Base-by-base conservation (phyloP, 1,284 basidiomycete species). In the Kalmanozyma brasiliensis region DNA sequence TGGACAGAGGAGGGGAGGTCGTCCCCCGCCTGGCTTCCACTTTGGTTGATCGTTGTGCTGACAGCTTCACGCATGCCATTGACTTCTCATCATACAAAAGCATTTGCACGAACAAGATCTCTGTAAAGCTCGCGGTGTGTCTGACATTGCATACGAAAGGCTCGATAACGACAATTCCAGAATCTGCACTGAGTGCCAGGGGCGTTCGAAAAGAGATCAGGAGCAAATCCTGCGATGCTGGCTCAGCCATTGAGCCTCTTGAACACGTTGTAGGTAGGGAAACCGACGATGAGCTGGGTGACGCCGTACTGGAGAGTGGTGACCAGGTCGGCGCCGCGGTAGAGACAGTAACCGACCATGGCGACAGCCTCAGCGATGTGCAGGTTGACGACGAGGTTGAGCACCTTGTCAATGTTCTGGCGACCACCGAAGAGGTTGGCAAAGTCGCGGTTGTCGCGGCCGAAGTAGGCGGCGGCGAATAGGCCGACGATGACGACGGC, bases 221-320 rank as follows among this genome's bases (percentile, higher is more conserved):
- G n/a, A n/a, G n/a, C n/a, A n/a, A n/a, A n/a, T n/a, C n/a, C n/a
- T n/a, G n/a, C 26, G 26, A 11, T 29, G 26, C 26, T 29, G 11
- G 26, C 46, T 49, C 19, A 57, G 30, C 49, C 53, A 60, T 76
- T 76, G 57, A 74, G 26, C 45, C 67, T 64, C 37, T 61, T 60
- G 59, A 76, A 76, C 24, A 36, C 51, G 56, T 72, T 61, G 44
- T 56, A 76, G n/a, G 49, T 52, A 0, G 73, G 66, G 59, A 76
- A 76, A 17, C 73, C 72, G 10, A 74, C 42, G 14, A 71, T 17
- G 10, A 76, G 40, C 38, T 66, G 63, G 2, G 59, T 63, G 26
- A 58, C 8, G 16, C 52, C 48, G 63, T 72, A 76, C 45, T 72
- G 55, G 44, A 53, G 30, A n/a, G 35, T 34, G 23, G 58, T 65